Evolutionary conservation across 768 basidiomycete species (phyloP).

Genomic region (Suillus paluster): DNA sequence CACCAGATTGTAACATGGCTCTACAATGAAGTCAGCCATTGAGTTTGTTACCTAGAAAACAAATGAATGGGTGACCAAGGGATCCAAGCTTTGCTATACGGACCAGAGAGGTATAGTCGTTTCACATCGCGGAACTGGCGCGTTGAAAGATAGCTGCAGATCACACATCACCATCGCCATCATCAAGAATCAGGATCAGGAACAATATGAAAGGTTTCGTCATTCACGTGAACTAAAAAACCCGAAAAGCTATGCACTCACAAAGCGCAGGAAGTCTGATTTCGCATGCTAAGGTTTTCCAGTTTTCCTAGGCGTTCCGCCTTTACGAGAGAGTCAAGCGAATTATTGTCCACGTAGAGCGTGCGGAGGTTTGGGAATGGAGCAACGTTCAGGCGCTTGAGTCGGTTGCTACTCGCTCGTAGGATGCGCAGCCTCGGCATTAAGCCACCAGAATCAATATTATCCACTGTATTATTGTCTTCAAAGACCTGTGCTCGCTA

Average conservation of each 20-base stretch:
- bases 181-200: conserved; percentile 37
- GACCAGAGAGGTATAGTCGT: conserved; percentile 93
- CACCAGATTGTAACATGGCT: conserved; percentile 85
- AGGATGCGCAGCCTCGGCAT: conserved; percentile 83
- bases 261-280: conserved; percentile 80
- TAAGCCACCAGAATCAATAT: conserved; percentile 54
- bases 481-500: conserved; percentile 23
- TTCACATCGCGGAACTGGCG: conserved; percentile 90
- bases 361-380: conserved; percentile 77
- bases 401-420: conserved; percentile 80
- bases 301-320: conserved; percentile 67
- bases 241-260: conserved; percentile 48
- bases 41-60: conserved; percentile 71
- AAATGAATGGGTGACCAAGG: conserved; percentile 25
- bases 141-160: conserved; percentile 45
- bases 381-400: conserved; percentile 66
- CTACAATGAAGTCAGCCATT: conserved; percentile 60
- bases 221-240: conserved; percentile 30
- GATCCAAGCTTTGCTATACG: conserved; percentile 35
- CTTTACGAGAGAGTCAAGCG: conserved; percentile 53
- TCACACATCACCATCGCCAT: conserved; percentile 38
- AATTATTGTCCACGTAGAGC: conserved; percentile 91
- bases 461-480: conserved; percentile 76
- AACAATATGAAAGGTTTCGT: conserved; percentile 39
- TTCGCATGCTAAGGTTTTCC: conserved; percentile 90